Base-by-base conservation (phyloP, 805 yeast genomes). In the Wickerhamiella brachini region DNA sequence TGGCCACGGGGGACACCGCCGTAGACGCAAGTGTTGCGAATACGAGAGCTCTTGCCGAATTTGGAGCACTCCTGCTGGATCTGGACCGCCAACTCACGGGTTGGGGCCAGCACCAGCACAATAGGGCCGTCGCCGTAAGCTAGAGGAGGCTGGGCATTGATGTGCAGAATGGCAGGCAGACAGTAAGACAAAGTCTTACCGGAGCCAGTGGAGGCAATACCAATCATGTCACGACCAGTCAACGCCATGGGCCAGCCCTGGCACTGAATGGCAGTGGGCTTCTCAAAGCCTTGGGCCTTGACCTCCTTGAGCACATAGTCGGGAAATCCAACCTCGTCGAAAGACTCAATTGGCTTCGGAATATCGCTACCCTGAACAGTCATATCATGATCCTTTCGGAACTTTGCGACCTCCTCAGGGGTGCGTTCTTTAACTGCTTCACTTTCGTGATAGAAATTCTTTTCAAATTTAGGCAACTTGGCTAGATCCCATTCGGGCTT, bases 191-290 rank as follows among this genome's bases (percentile, higher is more conserved):
- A 76, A 56, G 98, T 93, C 77, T 93, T 93, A 77, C 98, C 98
- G 51, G 97, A 89, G 72, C 98, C 98, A 59, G 98, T 93, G 60
- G 96, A 84, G 52, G 98, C 97, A 68, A 93, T 83, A 77, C 98
- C 98, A 71, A 93, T 85, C 90, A 93, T 84, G 69, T 93, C 97
- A 74, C 97, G 86, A 75, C 98, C 98, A 62, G 90, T 81, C 53
- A 89, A 76, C 65, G 98, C 98, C 98, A 93, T 93, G 57, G 98
- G 98, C 98, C 98, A 93, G 75, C 98, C 98, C 75, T 93, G 98
- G 71, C 96, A 87, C 75, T 93, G 98, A 65, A 93, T 93, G 59
- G 87, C 88, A 52, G 98, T 93, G 62, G 98, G 98, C 58, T 74
- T 78, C 51, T 82, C 93, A 74, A 93, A 93, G 55, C 97, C 97